Base-by-base conservation (phyloP, 495 filamentous ascomycete species). In the Lepraria neglecta region DNA sequence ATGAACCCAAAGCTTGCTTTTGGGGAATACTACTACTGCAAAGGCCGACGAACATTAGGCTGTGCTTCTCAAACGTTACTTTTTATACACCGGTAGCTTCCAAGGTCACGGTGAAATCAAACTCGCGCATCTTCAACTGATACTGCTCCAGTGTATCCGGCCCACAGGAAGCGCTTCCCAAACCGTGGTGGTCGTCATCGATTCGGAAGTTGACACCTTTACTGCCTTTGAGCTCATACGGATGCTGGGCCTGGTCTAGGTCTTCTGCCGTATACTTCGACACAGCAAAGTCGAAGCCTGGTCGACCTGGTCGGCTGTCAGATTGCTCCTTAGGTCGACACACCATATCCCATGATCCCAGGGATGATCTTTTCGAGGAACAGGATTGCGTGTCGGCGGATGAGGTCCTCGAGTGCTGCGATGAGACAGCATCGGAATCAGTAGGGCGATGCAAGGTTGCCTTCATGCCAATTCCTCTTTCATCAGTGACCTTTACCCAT, bases 91-190 rank as follows among this genome's bases (percentile, higher is more conserved):
- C 59, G 9, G 57, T 59, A 15, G 64, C 60, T 45, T 63, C 64
- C 42, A 66, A 30, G 27, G 30, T 57, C 27, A 66, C 64, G n/a
- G 64, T 62, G 21, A 66, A 66, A 56, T 60, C 60, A 55, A 66
- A 66, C 4, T 48, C 56, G 24, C 64, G 51, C 45, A 58, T 65
- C 9, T 44, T 58, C 38, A 82, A 65, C 38, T 71, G 65, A 68
- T 82, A 77, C 67, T 83, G 72, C 21, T 84, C 77, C 68, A 78
- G 70, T 1, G 80, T 81, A 27, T 73, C 73, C 0, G 83, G 84
- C n/a, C 83, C 83, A 69, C 83, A 85, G 19, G 78, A 78, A 21
- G 76, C 83, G n/a, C 76, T 85, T 3, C 83, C 83, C 0, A 87
- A 70, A 0, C 83, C 83, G 58, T 77, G 76, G 58, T 80, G 77